These are phyloP conservation scores for Nicotiana attenuata DNA, from an alignment of 257 asterid genomes.

Conservation along the genomic window DNA sequence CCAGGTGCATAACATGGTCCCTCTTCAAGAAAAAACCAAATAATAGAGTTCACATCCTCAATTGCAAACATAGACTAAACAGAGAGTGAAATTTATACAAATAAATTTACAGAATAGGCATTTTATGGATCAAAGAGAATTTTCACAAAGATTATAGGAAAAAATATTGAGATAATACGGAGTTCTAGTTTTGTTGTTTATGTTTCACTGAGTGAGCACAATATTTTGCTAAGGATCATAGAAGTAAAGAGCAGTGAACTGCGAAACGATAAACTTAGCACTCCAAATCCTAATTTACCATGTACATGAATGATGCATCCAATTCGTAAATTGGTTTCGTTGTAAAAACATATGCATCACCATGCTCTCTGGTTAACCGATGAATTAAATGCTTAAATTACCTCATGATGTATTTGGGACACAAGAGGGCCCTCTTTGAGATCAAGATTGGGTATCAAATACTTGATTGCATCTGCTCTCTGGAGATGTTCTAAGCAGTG, in stretches of 20 bases:
- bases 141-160: neutral
- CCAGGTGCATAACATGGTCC: neutral
- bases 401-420: constrained; percentile 96
- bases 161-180: neutral
- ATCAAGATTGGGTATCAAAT: constrained; percentile 96
- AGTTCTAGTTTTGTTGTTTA: neutral
- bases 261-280: neutral
- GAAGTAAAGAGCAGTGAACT: neutral
- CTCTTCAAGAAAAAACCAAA: neutral
- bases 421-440: constrained; percentile 91
- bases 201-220: neutral
- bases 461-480: constrained; percentile 92
- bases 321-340: neutral
- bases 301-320: constrained; percentile 3
- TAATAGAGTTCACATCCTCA: neutral
- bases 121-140: neutral
- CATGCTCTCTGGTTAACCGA: neutral
- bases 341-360: neutral
- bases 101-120: neutral
- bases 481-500: constrained; percentile 96
- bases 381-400: constrained; percentile 24
- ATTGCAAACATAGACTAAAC: neutral
- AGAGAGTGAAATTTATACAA: neutral
- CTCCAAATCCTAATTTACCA: neutral
- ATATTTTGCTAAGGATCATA: neutral